Evolutionary conservation across 164 flowering plant species (phyloP), one percentile per base, ranked within the genome.

Genomic region (Vitis riparia): DNA sequence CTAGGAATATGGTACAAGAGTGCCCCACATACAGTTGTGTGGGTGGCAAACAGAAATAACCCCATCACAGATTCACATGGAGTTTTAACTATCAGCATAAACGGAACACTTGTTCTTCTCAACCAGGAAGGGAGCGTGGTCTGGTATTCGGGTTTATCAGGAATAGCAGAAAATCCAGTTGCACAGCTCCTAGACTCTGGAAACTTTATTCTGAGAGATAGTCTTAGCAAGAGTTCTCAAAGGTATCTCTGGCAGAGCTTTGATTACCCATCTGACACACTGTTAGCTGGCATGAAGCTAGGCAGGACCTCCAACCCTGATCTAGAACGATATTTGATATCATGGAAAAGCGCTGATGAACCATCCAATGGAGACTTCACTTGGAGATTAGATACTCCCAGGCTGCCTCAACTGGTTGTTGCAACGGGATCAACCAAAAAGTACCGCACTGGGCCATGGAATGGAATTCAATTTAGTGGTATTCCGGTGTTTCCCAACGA

Each of bases 291-390:
- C 1, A 73, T 76, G 80, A 76, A 71, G 70, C 50, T 76, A 1
- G 82, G 82, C 8, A 71, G 76, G 77, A 76, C 76, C 59, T 51
- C 51, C 7, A 70, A 32, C 44, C 71, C 59, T 2, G 80, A 76
- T 11, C 55, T 68, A 2, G 49, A 71, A 6, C 67, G 83, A 37
- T 23, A 30, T 10, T 12, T 81, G 19, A 14, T 69, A 8, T 59
- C 84, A 4, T 81, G 84, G 84, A 78, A 68, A 52, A 78, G 64
- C 58, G 8, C 73, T 1, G 67, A 76, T 51, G 84, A 81, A 3
- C 84, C 84, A 1, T 73, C 78, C 44, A 3, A 3, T 3, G 44
- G 44, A 37, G 44, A 37, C 44, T 37, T 37, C 44, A 3, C 44
- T 37, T 37, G 7, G 6, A 37, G 7, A 37, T 3, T 37, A 3